Evolutionary conservation across 73 alveolate genomes (phyloP).

Genomic region (Paramecium biaurelia): DNA sequence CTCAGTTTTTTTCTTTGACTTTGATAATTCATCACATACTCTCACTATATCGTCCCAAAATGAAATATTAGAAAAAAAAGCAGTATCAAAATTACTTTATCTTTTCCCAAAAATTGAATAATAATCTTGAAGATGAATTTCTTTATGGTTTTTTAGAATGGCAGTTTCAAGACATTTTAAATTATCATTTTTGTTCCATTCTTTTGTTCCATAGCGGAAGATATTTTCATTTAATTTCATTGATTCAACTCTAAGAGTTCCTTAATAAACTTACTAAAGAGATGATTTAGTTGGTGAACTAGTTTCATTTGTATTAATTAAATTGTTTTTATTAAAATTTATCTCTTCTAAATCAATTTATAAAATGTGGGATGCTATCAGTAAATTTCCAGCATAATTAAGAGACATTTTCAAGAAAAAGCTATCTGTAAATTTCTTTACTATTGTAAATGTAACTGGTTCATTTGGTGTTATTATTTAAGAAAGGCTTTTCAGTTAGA

Average conservation of each 20-base stretch:
- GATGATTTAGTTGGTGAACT: not conserved
- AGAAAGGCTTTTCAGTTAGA: conserved; percentile 15
- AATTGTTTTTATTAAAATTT: not conserved
- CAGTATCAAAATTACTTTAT: not conserved
- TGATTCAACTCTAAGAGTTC: not conserved
- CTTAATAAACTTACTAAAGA: not conserved
- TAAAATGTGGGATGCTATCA: not conserved
- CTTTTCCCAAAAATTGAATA: not conserved
- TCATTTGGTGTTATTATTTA: conserved; percentile 6
- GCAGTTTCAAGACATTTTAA: not conserved
- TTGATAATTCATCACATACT: not conserved
- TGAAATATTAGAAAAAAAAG: not conserved
- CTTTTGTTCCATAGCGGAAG: not conserved
- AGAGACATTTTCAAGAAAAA: not conserved
- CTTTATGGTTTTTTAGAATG: not conserved
- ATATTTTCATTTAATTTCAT: not conserved
- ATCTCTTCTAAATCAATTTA: not conserved
- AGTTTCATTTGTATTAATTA: not conserved
- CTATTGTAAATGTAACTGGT: not conserved
- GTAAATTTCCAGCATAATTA: not conserved
- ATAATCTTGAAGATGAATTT: not conserved
- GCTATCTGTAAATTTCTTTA: not conserved
- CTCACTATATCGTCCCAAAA: conserved; percentile 43
- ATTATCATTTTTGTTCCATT: not conserved
- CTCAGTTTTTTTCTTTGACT: not conserved